Percentiles rank a stretch among this genome's conserved stretches.
Evolutionary conservation across 164 flowering plant genomes (phyloP).

Genomic region (Euptelea pleiosperma): DNA sequence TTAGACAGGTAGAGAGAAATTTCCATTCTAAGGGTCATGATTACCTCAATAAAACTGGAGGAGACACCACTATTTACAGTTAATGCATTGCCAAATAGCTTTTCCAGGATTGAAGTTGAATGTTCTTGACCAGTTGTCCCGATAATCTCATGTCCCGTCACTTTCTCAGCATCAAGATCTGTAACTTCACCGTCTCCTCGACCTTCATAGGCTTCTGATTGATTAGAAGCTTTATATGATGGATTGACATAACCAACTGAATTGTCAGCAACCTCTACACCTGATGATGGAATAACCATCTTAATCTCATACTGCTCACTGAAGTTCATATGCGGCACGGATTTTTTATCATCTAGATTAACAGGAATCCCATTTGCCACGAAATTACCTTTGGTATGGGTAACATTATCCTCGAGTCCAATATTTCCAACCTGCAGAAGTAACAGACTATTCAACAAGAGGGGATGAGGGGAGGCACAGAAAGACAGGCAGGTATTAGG

Average conservation of each 20-base stretch:
- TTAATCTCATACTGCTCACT: slow-evolving; percentile 27
- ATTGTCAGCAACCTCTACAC: slow-evolving; percentile 28
- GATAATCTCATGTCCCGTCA: slow-evolving; percentile 17
- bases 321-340: slow-evolving; percentile 18
- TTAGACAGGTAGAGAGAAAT: neutral
- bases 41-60: slow-evolving; percentile 43
- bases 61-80: slow-evolving; percentile 33
- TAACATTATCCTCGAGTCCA: slow-evolving; percentile 28
- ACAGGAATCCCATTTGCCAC: slow-evolving; percentile 20
- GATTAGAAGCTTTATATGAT: slow-evolving; percentile 16
- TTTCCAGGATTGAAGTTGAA: slow-evolving; percentile 63
- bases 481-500: neutral
- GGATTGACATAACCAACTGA: slow-evolving; percentile 21
- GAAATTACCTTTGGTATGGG: slow-evolving; percentile 19
- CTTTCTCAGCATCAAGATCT: slow-evolving; percentile 30
- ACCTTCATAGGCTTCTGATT: slow-evolving; percentile 30
- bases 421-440: slow-evolving; percentile 39
- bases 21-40: neutral
- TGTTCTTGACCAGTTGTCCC: slow-evolving; percentile 29
- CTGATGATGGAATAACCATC: slow-evolving; percentile 17
- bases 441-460: slow-evolving; percentile 4
- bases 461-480: neutral
- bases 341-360: slow-evolving; percentile 29
- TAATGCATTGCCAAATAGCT: slow-evolving; percentile 57
- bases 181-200: slow-evolving; percentile 26